Conservation (phyloP, 2,329 filamentous ascomycete species). For the Lizonia empirigonia region DNA sequence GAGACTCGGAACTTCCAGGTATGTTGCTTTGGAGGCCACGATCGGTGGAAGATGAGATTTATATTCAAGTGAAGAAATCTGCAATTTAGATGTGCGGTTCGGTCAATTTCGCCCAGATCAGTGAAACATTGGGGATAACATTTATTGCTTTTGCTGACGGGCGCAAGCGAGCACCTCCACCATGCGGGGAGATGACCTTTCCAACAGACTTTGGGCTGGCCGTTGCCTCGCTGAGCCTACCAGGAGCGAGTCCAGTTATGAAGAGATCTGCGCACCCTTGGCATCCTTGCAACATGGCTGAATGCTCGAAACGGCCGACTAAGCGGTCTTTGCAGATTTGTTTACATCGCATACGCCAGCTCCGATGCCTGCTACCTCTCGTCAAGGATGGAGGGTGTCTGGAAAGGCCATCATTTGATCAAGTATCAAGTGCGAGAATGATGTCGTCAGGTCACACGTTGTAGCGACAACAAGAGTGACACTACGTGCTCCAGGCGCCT, state of each 20-base stretch:
- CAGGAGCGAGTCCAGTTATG: constrained; percentile 27
- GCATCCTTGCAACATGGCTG: constrained; percentile 41
- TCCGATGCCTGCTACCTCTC: background rate
- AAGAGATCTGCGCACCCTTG: constrained; percentile 39
- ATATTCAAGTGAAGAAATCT: background rate
- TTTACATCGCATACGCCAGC: constrained; percentile 7
- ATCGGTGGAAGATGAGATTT: background rate
- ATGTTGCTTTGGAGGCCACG: constrained; percentile 1
- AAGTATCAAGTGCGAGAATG: constrained; percentile 1
- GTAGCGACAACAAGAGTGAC: constrained; percentile 25
- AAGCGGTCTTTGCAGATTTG: constrained; percentile 1
- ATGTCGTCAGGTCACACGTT: constrained; percentile 29
- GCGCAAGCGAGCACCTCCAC: constrained; percentile 28
- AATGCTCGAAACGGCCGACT: constrained; percentile 31
- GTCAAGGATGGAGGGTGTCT: background rate
- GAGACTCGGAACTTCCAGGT: constrained; percentile 24
- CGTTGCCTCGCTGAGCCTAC: constrained; percentile 32
- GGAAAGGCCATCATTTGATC: constrained; percentile 6
- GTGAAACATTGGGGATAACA: constrained; percentile 12
- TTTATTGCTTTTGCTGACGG: constrained; percentile 36
- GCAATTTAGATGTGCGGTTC: background rate
- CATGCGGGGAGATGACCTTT: constrained; percentile 37
- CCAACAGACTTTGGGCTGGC: constrained; percentile 39
- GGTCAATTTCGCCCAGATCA: background rate
- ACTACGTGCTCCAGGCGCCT: constrained; percentile 25